Evolutionary conservation across 257 asterid species (phyloP), one percentile per base, ranked within the genome.

Genomic region (Nicotiana tomentosiformis): DNA sequence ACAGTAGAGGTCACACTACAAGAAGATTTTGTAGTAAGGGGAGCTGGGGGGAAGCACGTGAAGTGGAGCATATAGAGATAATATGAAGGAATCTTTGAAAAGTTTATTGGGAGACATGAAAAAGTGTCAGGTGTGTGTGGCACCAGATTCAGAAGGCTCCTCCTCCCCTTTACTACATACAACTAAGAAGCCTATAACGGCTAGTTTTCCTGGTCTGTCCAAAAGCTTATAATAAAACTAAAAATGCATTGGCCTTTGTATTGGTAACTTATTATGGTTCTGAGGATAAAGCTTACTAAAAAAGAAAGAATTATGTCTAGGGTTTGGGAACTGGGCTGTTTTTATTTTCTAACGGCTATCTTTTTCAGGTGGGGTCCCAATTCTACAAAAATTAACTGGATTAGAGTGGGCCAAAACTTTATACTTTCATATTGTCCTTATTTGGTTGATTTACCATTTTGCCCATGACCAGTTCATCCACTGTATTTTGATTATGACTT

Each of bases 291-390:
- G 10, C 1, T 67, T 67, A 68, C 74, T 53, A 7, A 58, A 58
- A 57, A n/a, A 5, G 8, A 58, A 77, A 85, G 83, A 82, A 82
- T 66, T 56, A 65, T 80, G 86, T 82, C 87, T 89, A 79, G 87
- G 88, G 83, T 82, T 85, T 67, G 55, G 58, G 74, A 77, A 82
- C 78, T 72, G 78, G 69, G 78, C 72, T 85, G 77, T 77, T 68
- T 57, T 23, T 67, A 82, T 65, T 9, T 26, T 74, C 81, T 82
- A 92, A 93, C 98, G 98, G 98, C 94, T 91, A 82, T 92, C 97
- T 89, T 89, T 89, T 82, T 87, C 90, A 68, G 30, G 90, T 82
- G 89, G 92, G 91, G 82, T 5, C 84, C 84, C 49, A 66, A 77
- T 83, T 81, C 76, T 77, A 35, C 55, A 84, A 66, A 78, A 85